A percentile compares a stretch with the other conserved stretches of the same genome.
phyloP scores from a whole-genome alignment of 2,329 filamentous ascomycete species.

The Monosporascus sp. region DNA sequence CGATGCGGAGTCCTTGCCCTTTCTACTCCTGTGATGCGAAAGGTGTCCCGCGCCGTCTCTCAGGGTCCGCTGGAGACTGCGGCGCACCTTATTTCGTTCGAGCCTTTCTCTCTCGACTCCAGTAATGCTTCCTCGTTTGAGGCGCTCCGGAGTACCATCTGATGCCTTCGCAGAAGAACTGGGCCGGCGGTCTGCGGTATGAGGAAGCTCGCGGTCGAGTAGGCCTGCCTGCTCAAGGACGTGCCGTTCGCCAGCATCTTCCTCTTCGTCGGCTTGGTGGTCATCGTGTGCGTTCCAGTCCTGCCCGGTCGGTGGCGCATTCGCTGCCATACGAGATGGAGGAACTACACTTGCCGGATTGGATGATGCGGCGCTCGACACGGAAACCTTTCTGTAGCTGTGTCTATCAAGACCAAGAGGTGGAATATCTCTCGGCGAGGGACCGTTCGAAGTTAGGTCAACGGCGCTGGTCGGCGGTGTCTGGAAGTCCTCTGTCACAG shows the following conservation, averaged over 20 bases:
- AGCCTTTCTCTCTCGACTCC: constrained; percentile 39
- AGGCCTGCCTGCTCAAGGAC: constrained; percentile 65
- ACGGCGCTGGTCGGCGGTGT: constrained; percentile 41
- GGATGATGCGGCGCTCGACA: constrained; percentile 38
- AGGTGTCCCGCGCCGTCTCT: constrained; percentile 70
- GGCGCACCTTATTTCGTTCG: constrained; percentile 67
- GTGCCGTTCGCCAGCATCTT: constrained; percentile 64
- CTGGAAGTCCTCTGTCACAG: constrained; percentile 41
- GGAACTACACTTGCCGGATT: constrained; percentile 27
- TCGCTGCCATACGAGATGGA: constrained; percentile 26
- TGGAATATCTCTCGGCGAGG: constrained; percentile 40
- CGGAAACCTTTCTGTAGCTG: constrained; percentile 35
- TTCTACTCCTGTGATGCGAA: constrained; percentile 66
- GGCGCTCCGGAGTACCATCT: constrained; percentile 36
- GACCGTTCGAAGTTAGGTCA: constrained; percentile 32
- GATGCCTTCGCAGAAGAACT: constrained; percentile 34
- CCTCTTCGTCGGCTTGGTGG: constrained; percentile 32
- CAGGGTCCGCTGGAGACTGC: constrained; percentile 84
- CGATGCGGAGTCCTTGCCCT: constrained; percentile 67
- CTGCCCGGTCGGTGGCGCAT: constrained; percentile 22
- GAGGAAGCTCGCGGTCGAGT: constrained; percentile 41
- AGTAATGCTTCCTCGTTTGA: constrained; percentile 29
- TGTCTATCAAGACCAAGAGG: constrained; percentile 29
- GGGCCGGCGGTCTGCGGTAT: constrained; percentile 37
- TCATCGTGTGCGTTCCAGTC: constrained; percentile 27